These are phyloP conservation scores for Caryopteris hybrid DNA, from an alignment of 305 asterid genomes.

Conservation along the genomic window DNA sequence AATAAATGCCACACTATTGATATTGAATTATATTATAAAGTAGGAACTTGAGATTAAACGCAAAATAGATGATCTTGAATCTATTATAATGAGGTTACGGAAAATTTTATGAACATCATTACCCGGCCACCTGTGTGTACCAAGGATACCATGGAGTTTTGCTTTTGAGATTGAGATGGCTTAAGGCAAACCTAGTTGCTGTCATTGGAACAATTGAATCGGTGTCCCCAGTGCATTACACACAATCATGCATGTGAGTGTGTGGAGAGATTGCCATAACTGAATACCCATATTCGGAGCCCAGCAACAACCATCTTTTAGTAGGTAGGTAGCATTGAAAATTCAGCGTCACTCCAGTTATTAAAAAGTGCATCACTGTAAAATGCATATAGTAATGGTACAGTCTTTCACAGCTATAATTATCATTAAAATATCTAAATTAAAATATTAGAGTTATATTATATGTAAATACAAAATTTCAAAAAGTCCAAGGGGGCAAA, in stretches of 20 bases:
- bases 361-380: slow-evolving; percentile 53
- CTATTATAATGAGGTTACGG: too few relatives aligned
- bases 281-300: slow-evolving; percentile 79
- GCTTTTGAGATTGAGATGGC: slow-evolving; percentile 61
- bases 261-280: slow-evolving; percentile 48
- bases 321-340: slow-evolving; percentile 63
- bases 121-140: slow-evolving; percentile 74
- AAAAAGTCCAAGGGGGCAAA: too few relatives aligned
- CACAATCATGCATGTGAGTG: background rate
- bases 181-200: slow-evolving; percentile 69
- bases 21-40: too few relatives aligned
- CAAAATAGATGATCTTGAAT: too few relatives aligned
- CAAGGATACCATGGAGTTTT: slow-evolving; percentile 91
- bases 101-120: background rate
- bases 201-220: slow-evolving; percentile 87
- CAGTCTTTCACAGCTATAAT: too few relatives aligned
- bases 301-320: slow-evolving; percentile 61
- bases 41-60: too few relatives aligned
- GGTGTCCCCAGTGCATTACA: slow-evolving; percentile 73
- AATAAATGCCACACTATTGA: too few relatives aligned
- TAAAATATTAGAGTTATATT: too few relatives aligned
- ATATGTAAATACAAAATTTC: too few relatives aligned
- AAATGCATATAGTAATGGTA: background rate
- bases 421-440: too few relatives aligned
- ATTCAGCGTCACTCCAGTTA: slow-evolving; percentile 74